phyloP scores from a whole-genome alignment of 345 rosid species.

The Camelina laxa region DNA sequence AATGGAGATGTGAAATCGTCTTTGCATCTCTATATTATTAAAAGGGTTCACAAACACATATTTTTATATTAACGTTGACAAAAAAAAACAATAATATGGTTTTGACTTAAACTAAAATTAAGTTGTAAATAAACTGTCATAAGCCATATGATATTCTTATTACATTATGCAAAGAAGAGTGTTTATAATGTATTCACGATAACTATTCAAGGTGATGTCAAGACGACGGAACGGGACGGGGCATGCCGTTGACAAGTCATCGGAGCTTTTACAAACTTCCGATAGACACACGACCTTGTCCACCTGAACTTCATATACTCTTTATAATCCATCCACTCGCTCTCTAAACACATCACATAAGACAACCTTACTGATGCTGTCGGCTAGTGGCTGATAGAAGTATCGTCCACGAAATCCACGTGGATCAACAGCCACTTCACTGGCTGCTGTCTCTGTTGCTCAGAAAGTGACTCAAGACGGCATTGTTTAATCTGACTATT shows the following conservation, averaged over 20 bases:
- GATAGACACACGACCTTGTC: conserved; percentile 39
- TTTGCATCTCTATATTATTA: background rate
- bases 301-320: too few relatives aligned
- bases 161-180: background rate
- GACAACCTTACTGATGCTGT: conserved; percentile 21
- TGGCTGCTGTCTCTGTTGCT: conserved; percentile 19
- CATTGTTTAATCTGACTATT: background rate
- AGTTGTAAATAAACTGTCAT: conserved; percentile 7
- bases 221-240: conserved; percentile 12
- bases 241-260: conserved; percentile 28
- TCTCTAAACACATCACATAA: conserved; percentile 6
- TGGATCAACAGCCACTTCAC: conserved; percentile 25
- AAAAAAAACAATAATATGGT: background rate
- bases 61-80: background rate
- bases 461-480: conserved; percentile 19
- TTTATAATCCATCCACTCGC: background rate
- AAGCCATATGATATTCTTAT: background rate
- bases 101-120: background rate
- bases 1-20: background rate
- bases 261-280: conserved; percentile 28
- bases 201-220: conserved; percentile 15
- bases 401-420: conserved; percentile 32
- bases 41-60: background rate
- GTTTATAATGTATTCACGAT: background rate
- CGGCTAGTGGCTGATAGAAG: conserved; percentile 25